These are phyloP conservation scores for Aspergillus neotritici DNA, from an alignment of 2,329 filamentous ascomycete genomes.

Conservation along the genomic window DNA sequence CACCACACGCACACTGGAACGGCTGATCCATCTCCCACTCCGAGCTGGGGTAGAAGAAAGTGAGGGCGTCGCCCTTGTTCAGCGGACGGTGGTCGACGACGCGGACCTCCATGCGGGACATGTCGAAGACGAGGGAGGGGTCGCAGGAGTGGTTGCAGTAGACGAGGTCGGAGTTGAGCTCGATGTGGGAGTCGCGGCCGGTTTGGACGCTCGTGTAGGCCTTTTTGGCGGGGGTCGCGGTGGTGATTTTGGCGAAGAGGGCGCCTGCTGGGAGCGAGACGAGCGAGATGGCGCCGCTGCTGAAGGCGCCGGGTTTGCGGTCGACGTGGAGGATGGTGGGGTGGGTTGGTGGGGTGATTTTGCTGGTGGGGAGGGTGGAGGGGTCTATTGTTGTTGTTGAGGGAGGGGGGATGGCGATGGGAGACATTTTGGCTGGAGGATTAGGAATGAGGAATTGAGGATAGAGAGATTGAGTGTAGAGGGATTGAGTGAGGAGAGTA, in stretches of 20 bases:
- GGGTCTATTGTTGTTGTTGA: constrained; percentile 11
- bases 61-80: constrained; percentile 32
- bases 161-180: constrained; percentile 48
- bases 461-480: too few relatives aligned
- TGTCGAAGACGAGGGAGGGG: constrained; percentile 47
- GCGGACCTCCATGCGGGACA: constrained; percentile 25
- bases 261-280: background rate
- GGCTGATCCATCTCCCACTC: constrained; percentile 39
- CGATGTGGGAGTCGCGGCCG: constrained; percentile 39
- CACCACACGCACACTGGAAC: constrained; percentile 33
- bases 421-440: too few relatives aligned
- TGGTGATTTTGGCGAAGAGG: constrained; percentile 3
- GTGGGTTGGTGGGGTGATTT: constrained; percentile 18
- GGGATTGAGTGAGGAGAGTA: too few relatives aligned
- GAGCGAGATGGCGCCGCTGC: constrained; percentile 8
- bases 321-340: constrained; percentile 21
- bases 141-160: constrained; percentile 50
- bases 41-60: constrained; percentile 41
- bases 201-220: constrained; percentile 43
- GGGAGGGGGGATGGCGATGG: too few relatives aligned
- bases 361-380: constrained; percentile 4
- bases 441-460: too few relatives aligned
- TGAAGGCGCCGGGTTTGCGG: constrained; percentile 25
- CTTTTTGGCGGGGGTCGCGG: background rate
- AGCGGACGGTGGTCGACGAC: constrained; percentile 27